phyloP scores from a whole-genome alignment of 2,329 filamentous ascomycete genomes.

The Zymoseptoria ardabiliae region DNA sequence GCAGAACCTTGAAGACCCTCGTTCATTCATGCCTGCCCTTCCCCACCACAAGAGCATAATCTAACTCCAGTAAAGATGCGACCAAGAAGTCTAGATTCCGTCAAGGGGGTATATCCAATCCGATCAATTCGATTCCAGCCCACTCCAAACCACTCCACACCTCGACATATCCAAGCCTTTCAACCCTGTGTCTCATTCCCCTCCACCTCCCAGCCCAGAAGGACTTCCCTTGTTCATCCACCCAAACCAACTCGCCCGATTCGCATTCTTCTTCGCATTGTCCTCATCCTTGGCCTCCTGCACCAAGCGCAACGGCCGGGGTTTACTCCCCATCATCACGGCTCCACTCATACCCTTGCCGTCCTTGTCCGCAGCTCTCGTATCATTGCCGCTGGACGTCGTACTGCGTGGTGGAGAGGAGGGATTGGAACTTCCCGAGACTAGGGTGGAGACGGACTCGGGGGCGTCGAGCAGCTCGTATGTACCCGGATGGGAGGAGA shows the following conservation, averaged over 20 bases:
- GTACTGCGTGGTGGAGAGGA: conserved; percentile 55
- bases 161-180: not conserved
- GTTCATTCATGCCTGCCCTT: not conserved
- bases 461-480: conserved; percentile 4
- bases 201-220: not conserved
- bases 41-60: not conserved
- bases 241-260: conserved; percentile 42
- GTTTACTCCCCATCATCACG: conserved; percentile 56
- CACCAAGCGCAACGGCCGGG: conserved; percentile 78
- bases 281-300: conserved; percentile 55
- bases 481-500: conserved; percentile 15
- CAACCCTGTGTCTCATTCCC: not conserved
- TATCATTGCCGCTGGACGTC: conserved; percentile 25
- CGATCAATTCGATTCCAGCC: not conserved
- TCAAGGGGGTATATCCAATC: not conserved
- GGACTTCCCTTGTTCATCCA: conserved; percentile 36
- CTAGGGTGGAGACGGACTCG: conserved; percentile 22
- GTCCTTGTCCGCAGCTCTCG: conserved; percentile 18
- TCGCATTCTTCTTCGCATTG: conserved; percentile 37
- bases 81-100: not conserved
- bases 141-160: not conserved
- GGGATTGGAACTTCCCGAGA: conserved; percentile 34
- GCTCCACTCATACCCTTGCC: conserved; percentile 26
- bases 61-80: not conserved
- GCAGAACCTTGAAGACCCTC: not conserved